phyloP scores from a whole-genome alignment of 495 filamentous ascomycete genomes.

The Hypoxylon cercidicola region DNA sequence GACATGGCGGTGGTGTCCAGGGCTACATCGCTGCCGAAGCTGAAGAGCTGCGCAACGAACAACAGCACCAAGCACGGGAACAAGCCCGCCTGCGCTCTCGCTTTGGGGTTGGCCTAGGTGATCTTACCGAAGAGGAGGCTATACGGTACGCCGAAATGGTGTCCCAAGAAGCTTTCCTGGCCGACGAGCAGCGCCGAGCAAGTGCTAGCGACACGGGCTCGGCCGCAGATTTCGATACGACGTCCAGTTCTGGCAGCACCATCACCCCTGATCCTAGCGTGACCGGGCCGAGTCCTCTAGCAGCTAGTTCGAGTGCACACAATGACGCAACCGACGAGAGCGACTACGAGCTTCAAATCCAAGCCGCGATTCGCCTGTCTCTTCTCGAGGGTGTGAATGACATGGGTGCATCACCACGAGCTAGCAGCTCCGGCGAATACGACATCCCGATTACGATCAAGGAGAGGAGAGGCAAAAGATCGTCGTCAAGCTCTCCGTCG shows the following conservation, averaged over 20 bases:
- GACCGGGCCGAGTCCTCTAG: conserved; percentile 53
- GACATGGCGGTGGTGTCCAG: conserved; percentile 54
- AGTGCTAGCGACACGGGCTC: conserved; percentile 62
- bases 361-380: conserved; percentile 82
- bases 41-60: conserved; percentile 81
- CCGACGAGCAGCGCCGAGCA: conserved; percentile 67
- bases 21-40: conserved; percentile 87
- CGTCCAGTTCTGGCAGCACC: conserved; percentile 59
- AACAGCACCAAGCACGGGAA: conserved; percentile 60
- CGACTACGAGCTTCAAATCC: conserved; percentile 77
- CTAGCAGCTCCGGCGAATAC: conserved; percentile 53
- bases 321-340: conserved; percentile 63
- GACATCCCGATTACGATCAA: conserved; percentile 66
- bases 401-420: conserved; percentile 41
- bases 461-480: conserved; percentile 47
- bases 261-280: conserved; percentile 63
- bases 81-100: conserved; percentile 77
- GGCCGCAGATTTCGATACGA: conserved; percentile 60
- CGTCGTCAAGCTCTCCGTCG: conserved; percentile 51
- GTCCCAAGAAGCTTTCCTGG: conserved; percentile 78
- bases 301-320: conserved; percentile 50
- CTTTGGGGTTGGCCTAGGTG: conserved; percentile 83
- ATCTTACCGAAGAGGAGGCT: conserved; percentile 86
- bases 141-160: conserved; percentile 89
- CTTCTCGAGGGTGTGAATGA: conserved; percentile 67